Evolutionary conservation across 164 flowering plant species (phyloP).

Genomic region (Protea cynaroides): DNA sequence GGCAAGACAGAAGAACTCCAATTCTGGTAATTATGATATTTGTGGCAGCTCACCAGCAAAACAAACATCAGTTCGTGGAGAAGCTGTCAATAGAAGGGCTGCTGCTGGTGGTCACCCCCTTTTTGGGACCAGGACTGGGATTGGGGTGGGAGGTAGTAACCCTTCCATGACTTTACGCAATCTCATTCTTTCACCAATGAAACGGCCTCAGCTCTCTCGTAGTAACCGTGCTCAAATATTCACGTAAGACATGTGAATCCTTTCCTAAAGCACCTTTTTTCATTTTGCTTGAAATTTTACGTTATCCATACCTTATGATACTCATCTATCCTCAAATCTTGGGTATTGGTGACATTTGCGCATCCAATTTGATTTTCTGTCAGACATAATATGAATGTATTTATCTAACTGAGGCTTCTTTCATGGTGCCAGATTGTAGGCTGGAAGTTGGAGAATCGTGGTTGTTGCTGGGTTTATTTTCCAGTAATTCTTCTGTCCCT

Average conservation of each 20-base stretch:
- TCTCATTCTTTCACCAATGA: slow-evolving; percentile 85
- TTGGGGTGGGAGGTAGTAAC: slow-evolving; percentile 37
- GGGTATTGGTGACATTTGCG: no score
- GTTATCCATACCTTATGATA: not conserved
- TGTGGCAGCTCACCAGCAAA: slow-evolving; percentile 66
- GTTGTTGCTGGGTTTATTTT: not conserved
- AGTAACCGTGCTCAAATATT: slow-evolving; percentile 55
- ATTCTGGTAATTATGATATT: slow-evolving; percentile 65
- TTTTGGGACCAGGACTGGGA: slow-evolving; percentile 22
- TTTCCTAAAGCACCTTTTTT: not conserved
- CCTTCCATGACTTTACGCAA: slow-evolving; percentile 81
- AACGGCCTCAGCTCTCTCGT: slow-evolving; percentile 88
- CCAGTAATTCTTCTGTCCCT: no score
- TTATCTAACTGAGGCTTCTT: not conserved
- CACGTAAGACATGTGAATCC: slow-evolving; percentile 44
- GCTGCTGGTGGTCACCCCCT: slow-evolving; percentile 33
- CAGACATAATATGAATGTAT: no score
- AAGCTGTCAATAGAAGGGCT: slow-evolving; percentile 47
- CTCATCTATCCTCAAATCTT: not conserved
- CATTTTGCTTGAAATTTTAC: not conserved
- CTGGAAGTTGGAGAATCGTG: not conserved
- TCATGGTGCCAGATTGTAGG: slow-evolving; percentile 15
- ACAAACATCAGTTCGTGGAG: slow-evolving; percentile 37
- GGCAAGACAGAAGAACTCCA: slow-evolving; percentile 67
- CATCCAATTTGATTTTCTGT: no score